Percentiles rank a stretch among this genome's conserved stretches.
These are phyloP conservation scores for Tetrahymena borealis DNA, from an alignment of 73 alveolate species.

Conservation along the genomic window DNA sequence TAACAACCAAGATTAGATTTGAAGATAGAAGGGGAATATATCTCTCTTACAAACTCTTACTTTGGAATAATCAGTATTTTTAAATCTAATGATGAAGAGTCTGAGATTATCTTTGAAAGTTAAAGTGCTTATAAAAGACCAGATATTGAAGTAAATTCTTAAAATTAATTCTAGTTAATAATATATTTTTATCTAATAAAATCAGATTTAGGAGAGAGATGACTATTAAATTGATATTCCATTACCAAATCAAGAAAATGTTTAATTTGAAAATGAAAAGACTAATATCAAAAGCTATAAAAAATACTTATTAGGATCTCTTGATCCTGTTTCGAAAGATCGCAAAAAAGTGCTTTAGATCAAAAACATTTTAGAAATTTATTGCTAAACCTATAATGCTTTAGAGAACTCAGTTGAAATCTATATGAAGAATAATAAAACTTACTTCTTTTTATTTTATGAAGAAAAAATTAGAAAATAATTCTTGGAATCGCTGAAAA, in stretches of 20 bases:
- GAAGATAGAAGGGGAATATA: neutral
- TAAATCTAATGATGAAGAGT: neutral
- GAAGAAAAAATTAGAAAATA: neutral
- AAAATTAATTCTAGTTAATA: neutral
- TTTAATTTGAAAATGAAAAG: conserved; percentile 6
- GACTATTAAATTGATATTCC: conserved; percentile 8
- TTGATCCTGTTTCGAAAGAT: conserved; percentile 33
- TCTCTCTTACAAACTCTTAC: neutral
- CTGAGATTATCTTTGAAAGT: neutral
- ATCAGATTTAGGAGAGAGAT: conserved; percentile 17
- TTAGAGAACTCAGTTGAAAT: conserved; percentile 47
- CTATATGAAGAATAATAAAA: conserved; percentile 34
- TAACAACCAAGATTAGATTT: neutral
- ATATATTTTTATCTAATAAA: neutral
- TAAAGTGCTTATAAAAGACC: neutral
- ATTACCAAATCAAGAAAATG: conserved; percentile 28
- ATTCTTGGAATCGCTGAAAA: neutral
- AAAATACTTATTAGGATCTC: conserved; percentile 17
- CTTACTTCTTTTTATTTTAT: conserved; percentile 32
- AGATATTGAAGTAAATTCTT: neutral
- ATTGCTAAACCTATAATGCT: conserved; percentile 39
- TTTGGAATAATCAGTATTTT: neutral
- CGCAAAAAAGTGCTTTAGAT: conserved; percentile 11
- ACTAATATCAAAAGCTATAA: conserved; percentile 7
- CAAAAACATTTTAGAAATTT: conserved; percentile 47